Base-by-base conservation (phyloP, 805 yeast species). In the Kuraishia piskuri region DNA sequence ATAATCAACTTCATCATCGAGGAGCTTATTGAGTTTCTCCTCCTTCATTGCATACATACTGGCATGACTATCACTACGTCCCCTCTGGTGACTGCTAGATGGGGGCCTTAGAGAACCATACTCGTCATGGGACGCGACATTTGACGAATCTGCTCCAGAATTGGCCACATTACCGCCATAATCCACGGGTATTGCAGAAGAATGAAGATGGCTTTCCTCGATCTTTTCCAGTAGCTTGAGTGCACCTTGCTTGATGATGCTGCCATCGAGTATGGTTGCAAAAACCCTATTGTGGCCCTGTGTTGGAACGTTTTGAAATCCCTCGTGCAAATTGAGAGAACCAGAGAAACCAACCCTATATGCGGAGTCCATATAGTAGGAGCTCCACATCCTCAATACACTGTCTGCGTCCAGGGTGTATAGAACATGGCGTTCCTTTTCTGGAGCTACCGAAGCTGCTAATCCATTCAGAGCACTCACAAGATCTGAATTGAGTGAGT, bases 331-430 rank as follows among this genome's bases (percentile, higher is more conserved):
- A 55, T 73, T 71, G 40, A 72, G 56, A 3, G 76, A 68, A 1
- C 84, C 85, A 82, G 88, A 83, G 49, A 73, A 70, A 56, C 75
- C 82, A 21, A 84, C 74, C 48, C 76, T 77, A 53, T 76, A 78
- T 45, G 79, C 82, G n/a, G 77, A 78, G 44, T 78, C 83, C 52
- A 75, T 68, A 56, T 83, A 86, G 64, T 77, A 81, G 20, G 85
- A 78, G 0, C 86, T 78, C 88, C 91, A 90, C 0, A 86, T 76
- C 25, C 90, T 72, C 48, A 91, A 61, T 10, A 75, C 72, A 6
- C 75, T 68, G 59, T 86, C 90, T 19, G 75, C 68, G 25, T 86
- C 71, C n/a, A 84, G 59, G 0, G 96, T 82, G 63, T 84, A 90
- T 5, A 90, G 68, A 1, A 79, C 73, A 54, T 82, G 78, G 19